Evolutionary conservation across 257 asterid species (phyloP).

Genomic region (Petunia secreta): DNA sequence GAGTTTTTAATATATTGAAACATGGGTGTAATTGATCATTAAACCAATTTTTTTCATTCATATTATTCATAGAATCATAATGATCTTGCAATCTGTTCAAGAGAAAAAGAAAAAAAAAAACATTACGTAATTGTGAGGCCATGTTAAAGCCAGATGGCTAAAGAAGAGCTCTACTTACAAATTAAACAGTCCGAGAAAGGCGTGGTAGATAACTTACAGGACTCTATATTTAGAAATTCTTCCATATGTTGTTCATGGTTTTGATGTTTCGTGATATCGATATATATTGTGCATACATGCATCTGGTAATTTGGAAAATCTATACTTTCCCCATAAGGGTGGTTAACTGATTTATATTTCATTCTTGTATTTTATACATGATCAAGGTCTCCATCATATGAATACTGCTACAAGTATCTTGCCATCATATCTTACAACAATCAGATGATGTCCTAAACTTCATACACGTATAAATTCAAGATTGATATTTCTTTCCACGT

Average conservation of each 20-base stretch:
- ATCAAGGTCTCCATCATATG: constrained; percentile 34
- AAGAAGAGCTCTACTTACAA: not conserved
- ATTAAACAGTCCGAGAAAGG: not conserved
- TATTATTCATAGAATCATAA: no score
- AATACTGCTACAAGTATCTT: constrained; percentile 23
- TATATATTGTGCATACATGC: not conserved
- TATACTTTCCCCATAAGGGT: constrained; percentile 45
- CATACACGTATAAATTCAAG: not conserved
- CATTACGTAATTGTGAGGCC: not conserved
- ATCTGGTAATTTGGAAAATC: not conserved
- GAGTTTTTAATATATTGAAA: no score
- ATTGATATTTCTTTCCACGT: constrained; percentile 21
- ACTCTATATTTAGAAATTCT: not conserved
- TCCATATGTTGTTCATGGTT: not conserved
- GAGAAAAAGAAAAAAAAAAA: no score
- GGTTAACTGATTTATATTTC: constrained; percentile 21
- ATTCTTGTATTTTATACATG: constrained; percentile 20
- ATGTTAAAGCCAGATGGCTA: not conserved
- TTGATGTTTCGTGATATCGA: not conserved
- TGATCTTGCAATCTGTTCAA: no score
- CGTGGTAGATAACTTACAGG: not conserved
- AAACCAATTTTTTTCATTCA: no score
- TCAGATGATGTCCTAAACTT: not conserved
- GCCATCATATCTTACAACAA: constrained; percentile 36
- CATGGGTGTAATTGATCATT: no score